A percentile compares a stretch with the other conserved stretches of the same genome.
phyloP scores from a whole-genome alignment of 768 basidiomycete species.

The Suillus ampliporus region DNA sequence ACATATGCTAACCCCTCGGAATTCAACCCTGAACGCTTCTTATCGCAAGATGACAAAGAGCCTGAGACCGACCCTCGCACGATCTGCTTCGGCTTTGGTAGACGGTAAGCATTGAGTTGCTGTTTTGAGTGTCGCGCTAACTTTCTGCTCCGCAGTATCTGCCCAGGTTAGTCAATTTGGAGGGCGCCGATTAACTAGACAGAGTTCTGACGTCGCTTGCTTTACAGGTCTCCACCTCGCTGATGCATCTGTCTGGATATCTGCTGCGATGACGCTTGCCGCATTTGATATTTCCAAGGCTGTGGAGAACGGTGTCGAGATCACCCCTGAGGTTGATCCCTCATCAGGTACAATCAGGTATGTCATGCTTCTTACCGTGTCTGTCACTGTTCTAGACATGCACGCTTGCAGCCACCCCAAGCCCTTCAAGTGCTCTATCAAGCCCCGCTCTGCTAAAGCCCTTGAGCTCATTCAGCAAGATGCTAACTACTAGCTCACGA shows the following conservation, averaged over 20 bases:
- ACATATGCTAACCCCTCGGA: conserved; percentile 57
- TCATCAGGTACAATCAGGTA: conserved; percentile 64
- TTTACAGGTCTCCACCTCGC: conserved; percentile 51
- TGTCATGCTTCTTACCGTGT: neutral
- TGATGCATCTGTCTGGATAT: conserved; percentile 48
- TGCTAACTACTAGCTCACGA: conserved; percentile 19
- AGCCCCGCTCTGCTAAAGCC: conserved; percentile 56
- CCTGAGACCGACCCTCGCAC: conserved; percentile 63
- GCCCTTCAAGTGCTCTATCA: conserved; percentile 55
- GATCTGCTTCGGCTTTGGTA: conserved; percentile 73
- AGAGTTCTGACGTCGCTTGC: conserved; percentile 12
- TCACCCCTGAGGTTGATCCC: conserved; percentile 56
- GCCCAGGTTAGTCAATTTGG: conserved; percentile 30
- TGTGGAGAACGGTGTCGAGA: conserved; percentile 43
- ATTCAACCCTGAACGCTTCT: conserved; percentile 68
- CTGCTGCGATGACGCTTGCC: conserved; percentile 45
- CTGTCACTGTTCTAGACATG: neutral
- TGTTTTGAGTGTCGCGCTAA: conserved; percentile 14
- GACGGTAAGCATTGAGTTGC: conserved; percentile 47
- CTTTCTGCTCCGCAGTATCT: conserved; percentile 23
- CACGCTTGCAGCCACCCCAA: neutral
- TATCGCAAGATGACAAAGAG: conserved; percentile 40
- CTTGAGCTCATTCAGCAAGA: conserved; percentile 52
- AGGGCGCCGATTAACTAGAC: conserved; percentile 19
- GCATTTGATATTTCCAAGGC: conserved; percentile 47